Conservation (phyloP, 176 grass and related monocot species). For the Cocos nucifera region DNA sequence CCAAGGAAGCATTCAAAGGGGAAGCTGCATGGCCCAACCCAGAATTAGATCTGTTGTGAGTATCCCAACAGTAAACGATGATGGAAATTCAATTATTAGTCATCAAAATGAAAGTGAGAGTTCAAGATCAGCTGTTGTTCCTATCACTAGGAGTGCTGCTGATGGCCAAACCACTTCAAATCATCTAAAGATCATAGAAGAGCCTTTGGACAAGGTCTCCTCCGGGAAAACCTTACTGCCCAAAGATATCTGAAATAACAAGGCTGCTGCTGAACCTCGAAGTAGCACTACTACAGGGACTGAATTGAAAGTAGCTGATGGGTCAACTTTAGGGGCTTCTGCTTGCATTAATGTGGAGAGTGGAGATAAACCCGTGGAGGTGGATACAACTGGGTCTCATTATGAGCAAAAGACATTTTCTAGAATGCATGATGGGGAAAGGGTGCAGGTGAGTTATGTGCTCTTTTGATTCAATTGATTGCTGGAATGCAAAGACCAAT, state of each 20-base stretch:
- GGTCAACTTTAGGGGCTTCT: not conserved
- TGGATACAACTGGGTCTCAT: constrained; percentile 24
- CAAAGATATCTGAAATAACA: constrained; percentile 3
- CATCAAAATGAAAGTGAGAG: constrained; percentile 8
- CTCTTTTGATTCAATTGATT: constrained; percentile 12
- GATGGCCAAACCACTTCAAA: not conserved
- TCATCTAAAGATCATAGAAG: not conserved
- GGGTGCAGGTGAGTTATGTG: constrained; percentile 47
- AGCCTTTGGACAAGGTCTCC: not conserved
- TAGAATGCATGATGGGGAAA: constrained; percentile 85
- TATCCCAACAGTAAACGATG: constrained; percentile 37
- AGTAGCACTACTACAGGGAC: not conserved
- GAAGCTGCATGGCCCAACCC: constrained; percentile 14
- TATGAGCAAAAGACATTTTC: constrained; percentile 88
- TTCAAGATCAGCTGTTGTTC: constrained; percentile 21
- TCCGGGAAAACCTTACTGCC: not conserved
- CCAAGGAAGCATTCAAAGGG: constrained; percentile 25
- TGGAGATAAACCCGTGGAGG: not conserved
- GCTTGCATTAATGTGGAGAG: not conserved
- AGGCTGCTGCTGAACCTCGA: not conserved
- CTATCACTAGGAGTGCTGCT: not conserved
- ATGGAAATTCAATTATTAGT: constrained; percentile 16
- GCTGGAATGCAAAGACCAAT: not conserved
- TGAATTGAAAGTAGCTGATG: not conserved
- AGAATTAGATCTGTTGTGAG: constrained; percentile 68